phyloP scores from a whole-genome alignment of 148 eudicot species.

The Heliamphora exappendiculata region DNA sequence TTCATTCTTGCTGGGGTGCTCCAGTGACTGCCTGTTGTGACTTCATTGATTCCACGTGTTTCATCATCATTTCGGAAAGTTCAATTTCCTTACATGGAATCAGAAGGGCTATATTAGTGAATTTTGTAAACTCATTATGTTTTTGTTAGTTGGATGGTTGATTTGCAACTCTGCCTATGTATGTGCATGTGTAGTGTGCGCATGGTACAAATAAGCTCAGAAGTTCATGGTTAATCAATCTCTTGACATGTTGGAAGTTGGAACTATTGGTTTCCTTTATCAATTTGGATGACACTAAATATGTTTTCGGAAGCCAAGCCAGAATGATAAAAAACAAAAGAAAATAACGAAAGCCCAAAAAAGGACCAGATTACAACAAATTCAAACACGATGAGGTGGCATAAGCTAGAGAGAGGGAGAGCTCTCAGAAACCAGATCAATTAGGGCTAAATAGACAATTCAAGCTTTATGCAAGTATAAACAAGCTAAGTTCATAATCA shows the following conservation, averaged over 20 bases:
- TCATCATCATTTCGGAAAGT: background rate
- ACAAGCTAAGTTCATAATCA: no score
- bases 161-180: background rate
- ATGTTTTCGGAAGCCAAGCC: background rate
- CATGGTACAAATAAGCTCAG: background rate
- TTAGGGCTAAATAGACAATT: no score
- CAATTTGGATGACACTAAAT: no score
- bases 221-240: background rate
- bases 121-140: background rate
- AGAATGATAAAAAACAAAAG: background rate
- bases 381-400: background rate
- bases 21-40: constrained; percentile 30
- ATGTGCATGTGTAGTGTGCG: background rate
- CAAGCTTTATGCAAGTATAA: no score
- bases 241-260: no score
- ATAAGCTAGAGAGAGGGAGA: no score
- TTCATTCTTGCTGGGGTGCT: constrained; percentile 21
- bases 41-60: constrained; percentile 9
- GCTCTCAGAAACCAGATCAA: no score
- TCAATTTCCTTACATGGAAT: background rate
- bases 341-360: background rate
- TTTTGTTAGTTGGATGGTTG: background rate
- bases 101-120: background rate
- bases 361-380: background rate
- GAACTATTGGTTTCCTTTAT: no score